Evolutionary conservation across 179 eudicot species (phyloP).

Genomic region (Sideroxylon spinosum): DNA sequence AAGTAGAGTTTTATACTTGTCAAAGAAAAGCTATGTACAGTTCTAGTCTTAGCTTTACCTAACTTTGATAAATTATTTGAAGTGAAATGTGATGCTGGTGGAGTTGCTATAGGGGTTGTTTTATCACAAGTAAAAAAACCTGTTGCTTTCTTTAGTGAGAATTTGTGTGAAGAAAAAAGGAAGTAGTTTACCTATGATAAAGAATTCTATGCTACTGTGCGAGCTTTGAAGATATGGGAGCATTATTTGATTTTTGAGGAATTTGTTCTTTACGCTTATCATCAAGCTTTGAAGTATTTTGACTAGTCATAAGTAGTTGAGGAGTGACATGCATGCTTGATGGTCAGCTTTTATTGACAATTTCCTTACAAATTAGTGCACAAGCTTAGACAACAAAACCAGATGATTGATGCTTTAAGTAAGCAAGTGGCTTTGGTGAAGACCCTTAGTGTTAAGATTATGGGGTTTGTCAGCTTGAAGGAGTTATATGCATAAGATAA

Average conservation of each 20-base stretch:
- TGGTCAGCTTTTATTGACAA: background rate
- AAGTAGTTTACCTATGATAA: background rate
- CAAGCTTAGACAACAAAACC: background rate
- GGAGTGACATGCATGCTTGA: background rate
- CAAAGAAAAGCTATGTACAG: background rate
- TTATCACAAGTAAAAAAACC: background rate
- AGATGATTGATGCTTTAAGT: background rate
- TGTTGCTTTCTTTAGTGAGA: background rate
- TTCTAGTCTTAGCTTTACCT: background rate
- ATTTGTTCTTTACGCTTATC: background rate
- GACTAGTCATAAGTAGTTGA: background rate
- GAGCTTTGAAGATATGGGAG: background rate
- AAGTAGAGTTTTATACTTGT: background rate
- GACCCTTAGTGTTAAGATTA: background rate
- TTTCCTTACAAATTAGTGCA: background rate
- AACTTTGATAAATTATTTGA: background rate
- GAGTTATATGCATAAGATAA: background rate
- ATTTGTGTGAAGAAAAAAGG: background rate
- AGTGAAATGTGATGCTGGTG: background rate
- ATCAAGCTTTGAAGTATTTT: background rate
- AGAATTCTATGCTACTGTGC: background rate
- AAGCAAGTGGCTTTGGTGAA: background rate
- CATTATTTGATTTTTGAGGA: background rate
- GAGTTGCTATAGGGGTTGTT: background rate
- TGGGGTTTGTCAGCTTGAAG: background rate